Conservation (phyloP, 2,329 filamentous ascomycete genomes). For the Pseudonectria foliicola region DNA sequence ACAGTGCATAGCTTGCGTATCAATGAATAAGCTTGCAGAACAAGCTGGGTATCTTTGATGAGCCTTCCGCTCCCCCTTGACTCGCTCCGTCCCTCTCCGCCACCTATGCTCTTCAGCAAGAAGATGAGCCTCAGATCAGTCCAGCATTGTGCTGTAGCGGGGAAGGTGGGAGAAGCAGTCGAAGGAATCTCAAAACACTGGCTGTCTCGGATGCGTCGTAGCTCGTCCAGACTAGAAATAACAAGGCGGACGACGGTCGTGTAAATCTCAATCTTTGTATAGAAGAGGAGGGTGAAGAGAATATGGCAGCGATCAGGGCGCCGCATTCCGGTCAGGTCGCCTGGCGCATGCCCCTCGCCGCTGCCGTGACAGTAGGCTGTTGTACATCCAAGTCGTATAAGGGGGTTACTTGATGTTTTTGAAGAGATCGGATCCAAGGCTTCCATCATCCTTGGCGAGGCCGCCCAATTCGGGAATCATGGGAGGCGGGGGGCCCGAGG, state of each 20-base stretch:
- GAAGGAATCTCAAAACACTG: constrained; percentile 11
- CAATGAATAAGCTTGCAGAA: constrained; percentile 29
- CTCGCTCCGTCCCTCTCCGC: constrained; percentile 5
- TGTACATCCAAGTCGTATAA: constrained; percentile 2
- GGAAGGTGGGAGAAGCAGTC: constrained; percentile 9
- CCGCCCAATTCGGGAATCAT: constrained; percentile 53
- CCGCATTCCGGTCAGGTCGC: constrained; percentile 10
- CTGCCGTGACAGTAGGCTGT: constrained; percentile 1
- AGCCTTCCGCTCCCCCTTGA: constrained; percentile 19
- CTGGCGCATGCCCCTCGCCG: constrained; percentile 1
- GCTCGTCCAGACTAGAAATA: constrained; percentile 19
- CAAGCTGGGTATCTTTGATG: constrained; percentile 35
- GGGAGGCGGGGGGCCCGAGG: constrained; percentile 46
- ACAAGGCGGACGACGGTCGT: constrained; percentile 11
- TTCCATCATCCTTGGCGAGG: constrained; percentile 41
- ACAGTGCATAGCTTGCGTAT: constrained; percentile 24
- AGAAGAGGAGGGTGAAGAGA: constrained; percentile 13
- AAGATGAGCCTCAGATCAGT: constrained; percentile 10
- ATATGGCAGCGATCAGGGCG: constrained; percentile 6
- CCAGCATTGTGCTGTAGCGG: constrained; percentile 8
- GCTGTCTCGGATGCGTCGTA: constrained; percentile 18
- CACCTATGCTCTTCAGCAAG: constrained; percentile 5
- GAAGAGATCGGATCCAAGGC: constrained; percentile 47
- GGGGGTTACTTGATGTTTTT: constrained; percentile 48
- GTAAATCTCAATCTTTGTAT: constrained; percentile 16